Percentiles rank a stretch among this genome's conserved stretches.
These are phyloP conservation scores for Tolypocladium pustulatum DNA, from an alignment of 2,329 filamentous ascomycete species.

Conservation along the genomic window DNA sequence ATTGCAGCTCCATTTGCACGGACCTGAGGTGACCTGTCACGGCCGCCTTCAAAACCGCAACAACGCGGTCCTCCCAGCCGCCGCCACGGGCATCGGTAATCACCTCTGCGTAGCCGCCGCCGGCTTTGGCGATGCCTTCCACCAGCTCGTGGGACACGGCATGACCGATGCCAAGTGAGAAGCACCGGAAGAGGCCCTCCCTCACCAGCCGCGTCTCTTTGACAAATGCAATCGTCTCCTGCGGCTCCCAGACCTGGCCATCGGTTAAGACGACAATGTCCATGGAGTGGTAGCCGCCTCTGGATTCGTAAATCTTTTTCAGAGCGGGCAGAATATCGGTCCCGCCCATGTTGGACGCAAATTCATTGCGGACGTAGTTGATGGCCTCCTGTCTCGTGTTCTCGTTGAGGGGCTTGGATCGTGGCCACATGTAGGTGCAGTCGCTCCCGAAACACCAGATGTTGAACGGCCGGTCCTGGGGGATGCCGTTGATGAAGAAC, in stretches of 20 bases:
- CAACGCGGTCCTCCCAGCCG: constrained; percentile 3
- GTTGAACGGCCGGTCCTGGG: constrained; percentile 11
- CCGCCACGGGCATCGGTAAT: neutral
- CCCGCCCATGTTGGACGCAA: constrained; percentile 3
- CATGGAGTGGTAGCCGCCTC: neutral
- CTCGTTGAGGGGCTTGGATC: neutral
- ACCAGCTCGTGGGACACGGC: constrained; percentile 45
- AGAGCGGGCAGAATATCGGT: constrained; percentile 3
- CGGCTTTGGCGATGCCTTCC: constrained; percentile 46
- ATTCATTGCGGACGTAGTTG: constrained; percentile 1
- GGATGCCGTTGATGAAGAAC: constrained; percentile 50
- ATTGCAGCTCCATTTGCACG: neutral
- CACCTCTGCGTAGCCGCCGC: constrained; percentile 39
- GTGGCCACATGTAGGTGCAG: neutral
- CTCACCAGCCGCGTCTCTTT: neutral
- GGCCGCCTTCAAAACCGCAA: constrained; percentile 1
- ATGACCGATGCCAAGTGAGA: constrained; percentile 44
- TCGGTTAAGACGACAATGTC: constrained; percentile 4
- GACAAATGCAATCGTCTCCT: constrained; percentile 1
- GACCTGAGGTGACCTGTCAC: neutral
- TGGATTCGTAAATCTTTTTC: neutral
- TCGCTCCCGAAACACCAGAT: constrained; percentile 32
- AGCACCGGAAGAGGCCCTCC: constrained; percentile 37
- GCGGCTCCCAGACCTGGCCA: constrained; percentile 1
- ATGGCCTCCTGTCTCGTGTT: neutral